Conservation (phyloP, 495 filamentous ascomycete genomes). For the Bombardia bombarda region DNA sequence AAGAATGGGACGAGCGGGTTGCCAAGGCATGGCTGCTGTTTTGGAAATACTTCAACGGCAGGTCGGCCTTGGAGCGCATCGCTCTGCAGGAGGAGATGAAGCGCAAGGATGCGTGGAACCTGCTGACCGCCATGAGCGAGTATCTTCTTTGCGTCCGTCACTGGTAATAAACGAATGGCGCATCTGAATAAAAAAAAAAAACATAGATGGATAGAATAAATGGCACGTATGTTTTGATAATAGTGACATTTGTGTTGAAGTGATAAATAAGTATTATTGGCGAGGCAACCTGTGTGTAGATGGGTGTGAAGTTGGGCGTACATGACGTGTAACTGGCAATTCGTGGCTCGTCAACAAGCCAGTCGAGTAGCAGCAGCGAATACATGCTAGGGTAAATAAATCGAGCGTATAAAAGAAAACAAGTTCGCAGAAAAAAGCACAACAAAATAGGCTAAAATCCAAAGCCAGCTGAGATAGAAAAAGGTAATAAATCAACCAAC, state of each 20-base stretch:
- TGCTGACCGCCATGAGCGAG: slow-evolving; percentile 56
- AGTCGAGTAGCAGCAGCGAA: too few species aligned
- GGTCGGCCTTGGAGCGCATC: slow-evolving; percentile 81
- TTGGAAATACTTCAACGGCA: slow-evolving; percentile 81
- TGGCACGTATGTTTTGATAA: not conserved
- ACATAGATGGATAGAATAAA: not conserved
- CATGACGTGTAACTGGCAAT: too few species aligned
- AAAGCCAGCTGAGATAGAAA: too few species aligned
- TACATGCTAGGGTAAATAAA: not conserved
- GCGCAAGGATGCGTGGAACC: slow-evolving; percentile 67
- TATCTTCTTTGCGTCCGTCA: slow-evolving; percentile 46
- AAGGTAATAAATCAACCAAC: too few species aligned
- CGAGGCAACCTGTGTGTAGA: too few species aligned
- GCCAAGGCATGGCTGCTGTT: slow-evolving; percentile 45
- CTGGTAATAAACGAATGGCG: slow-evolving; percentile 32
- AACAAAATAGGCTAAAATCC: too few species aligned
- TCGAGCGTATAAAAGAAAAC: not conserved
- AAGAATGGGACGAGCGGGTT: slow-evolving; percentile 33
- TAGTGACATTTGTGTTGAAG: too few species aligned
- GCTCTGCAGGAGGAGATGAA: slow-evolving; percentile 73
- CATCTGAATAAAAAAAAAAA: not conserved
- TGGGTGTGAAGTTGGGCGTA: too few species aligned
- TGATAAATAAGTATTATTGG: too few species aligned
- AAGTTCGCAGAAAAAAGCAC: not conserved
- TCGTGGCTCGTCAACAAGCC: too few species aligned